phyloP scores from a whole-genome alignment of 139 green algal species.

The Chlorella sorokiniana region DNA sequence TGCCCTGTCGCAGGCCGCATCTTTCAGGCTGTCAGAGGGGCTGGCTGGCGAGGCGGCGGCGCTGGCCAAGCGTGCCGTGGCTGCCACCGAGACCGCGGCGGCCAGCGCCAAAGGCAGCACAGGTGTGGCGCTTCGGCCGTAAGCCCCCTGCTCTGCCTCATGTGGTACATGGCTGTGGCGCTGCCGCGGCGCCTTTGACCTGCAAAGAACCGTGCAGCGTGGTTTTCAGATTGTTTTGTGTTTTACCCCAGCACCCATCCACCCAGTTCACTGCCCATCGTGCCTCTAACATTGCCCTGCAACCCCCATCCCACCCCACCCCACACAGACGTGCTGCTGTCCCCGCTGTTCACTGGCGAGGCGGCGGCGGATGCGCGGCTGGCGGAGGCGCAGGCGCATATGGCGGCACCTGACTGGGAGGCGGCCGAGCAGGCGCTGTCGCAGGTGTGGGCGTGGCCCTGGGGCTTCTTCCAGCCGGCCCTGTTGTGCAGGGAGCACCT shows the following conservation, averaged over 20 bases:
- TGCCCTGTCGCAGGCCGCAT: neutral
- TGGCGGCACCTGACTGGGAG: constrained; percentile 57
- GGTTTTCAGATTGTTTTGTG: too few species aligned
- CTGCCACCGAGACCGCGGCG: constrained; percentile 9
- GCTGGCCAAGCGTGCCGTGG: constrained; percentile 18
- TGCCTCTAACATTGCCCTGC: neutral
- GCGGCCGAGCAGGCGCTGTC: constrained; percentile 62
- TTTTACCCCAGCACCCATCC: too few species aligned
- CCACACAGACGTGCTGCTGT: constrained; percentile 28
- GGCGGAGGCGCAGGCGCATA: constrained; percentile 42
- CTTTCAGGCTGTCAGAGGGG: constrained; percentile 35
- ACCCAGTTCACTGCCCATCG: too few species aligned
- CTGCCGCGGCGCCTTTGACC: too few species aligned
- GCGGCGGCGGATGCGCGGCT: constrained; percentile 43
- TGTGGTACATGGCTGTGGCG: neutral
- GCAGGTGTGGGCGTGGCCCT: constrained; percentile 15
- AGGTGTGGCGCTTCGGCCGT: too few species aligned
- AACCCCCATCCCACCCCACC: neutral
- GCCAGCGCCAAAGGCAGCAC: constrained; percentile 8
- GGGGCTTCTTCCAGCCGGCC: neutral
- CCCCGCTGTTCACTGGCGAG: constrained; percentile 37
- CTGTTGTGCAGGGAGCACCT: too few species aligned
- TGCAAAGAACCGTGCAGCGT: too few species aligned
- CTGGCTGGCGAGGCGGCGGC: constrained; percentile 9
- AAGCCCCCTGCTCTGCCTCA: too few species aligned